Conservation (phyloP, 768 basidiomycete genomes). For the Amanita molliuscula region DNA sequence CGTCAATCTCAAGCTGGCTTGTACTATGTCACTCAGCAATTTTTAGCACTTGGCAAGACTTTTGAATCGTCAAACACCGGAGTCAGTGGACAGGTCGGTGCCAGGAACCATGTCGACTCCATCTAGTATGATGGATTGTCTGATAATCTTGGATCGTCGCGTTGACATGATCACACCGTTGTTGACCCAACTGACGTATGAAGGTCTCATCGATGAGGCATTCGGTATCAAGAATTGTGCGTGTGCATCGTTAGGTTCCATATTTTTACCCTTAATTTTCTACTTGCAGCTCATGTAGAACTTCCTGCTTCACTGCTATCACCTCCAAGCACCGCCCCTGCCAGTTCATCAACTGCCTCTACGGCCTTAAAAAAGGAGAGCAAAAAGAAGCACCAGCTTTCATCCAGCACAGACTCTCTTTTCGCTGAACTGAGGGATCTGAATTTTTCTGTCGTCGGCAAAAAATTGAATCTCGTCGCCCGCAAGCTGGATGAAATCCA, state of each 20-base stretch:
- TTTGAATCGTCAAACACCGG: slow-evolving; percentile 48
- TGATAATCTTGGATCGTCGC: slow-evolving; percentile 84
- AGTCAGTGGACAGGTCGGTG: slow-evolving; percentile 22
- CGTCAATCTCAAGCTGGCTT: slow-evolving; percentile 11
- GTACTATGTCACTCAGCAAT: slow-evolving; percentile 3
- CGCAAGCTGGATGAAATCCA: slow-evolving; percentile 86
- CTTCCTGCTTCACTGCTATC: slow-evolving; percentile 62
- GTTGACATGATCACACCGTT: slow-evolving; percentile 95
- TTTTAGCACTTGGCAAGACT: slow-evolving; percentile 67
- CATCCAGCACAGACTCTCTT: slow-evolving; percentile 69
- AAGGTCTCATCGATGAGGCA: slow-evolving; percentile 91
- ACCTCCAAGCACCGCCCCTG: slow-evolving; percentile 37
- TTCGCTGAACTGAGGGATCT: slow-evolving; percentile 79
- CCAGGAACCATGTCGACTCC: slow-evolving; percentile 31
- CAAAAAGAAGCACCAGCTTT: slow-evolving; percentile 84
- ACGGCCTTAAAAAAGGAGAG: slow-evolving; percentile 58
- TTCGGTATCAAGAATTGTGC: slow-evolving; percentile 83
- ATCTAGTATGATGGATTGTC: slow-evolving; percentile 65
- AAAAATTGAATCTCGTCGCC: slow-evolving; percentile 70
- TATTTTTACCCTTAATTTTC: slow-evolving; percentile 6
- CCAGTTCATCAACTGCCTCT: slow-evolving; percentile 28
- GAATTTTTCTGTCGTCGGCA: slow-evolving; percentile 87
- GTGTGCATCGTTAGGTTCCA: background rate
- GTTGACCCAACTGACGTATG: slow-evolving; percentile 92
- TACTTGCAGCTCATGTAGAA: slow-evolving; percentile 59